phyloP scores from a whole-genome alignment of 768 basidiomycete genomes.

The Tephrocybe rancida region DNA sequence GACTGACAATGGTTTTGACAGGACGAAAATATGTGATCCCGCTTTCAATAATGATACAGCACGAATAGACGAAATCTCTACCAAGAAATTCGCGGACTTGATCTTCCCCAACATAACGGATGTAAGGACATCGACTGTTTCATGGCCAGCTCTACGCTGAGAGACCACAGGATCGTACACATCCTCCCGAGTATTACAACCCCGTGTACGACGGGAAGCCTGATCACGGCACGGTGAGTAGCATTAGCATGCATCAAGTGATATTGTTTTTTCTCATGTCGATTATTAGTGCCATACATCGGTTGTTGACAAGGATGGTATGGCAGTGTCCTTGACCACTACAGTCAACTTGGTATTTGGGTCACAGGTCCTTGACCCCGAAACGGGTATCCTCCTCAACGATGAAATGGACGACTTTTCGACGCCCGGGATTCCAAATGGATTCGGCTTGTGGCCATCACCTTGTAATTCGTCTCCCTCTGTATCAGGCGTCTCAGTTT shows the following conservation, averaged over 20 bases:
- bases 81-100: constrained; percentile 64
- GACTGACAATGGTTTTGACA: constrained; percentile 23
- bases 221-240: constrained; percentile 86
- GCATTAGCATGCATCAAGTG: neutral
- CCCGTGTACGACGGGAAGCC: constrained; percentile 74
- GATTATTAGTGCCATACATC: constrained; percentile 80
- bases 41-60: constrained; percentile 57
- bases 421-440: constrained; percentile 80
- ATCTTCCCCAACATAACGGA: constrained; percentile 79
- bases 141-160: neutral
- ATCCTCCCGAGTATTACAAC: constrained; percentile 80
- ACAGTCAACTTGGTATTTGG: constrained; percentile 93
- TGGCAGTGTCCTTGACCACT: constrained; percentile 85
- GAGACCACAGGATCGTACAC: constrained; percentile 70
- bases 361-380: constrained; percentile 81
- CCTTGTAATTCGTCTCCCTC: constrained; percentile 51
- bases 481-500: neutral
- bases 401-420: constrained; percentile 98
- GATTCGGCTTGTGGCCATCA: constrained; percentile 80
- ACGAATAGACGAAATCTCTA: constrained; percentile 65
- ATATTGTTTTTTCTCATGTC: neutral
- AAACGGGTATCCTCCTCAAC: constrained; percentile 89
- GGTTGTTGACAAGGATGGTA: constrained; percentile 79
- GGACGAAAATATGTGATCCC: constrained; percentile 85
- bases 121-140: constrained; percentile 46